Evolutionary conservation across 257 asterid species (phyloP), one percentile per base, ranked within the genome.

Genomic region (Rauvolfia tetraphylla): DNA sequence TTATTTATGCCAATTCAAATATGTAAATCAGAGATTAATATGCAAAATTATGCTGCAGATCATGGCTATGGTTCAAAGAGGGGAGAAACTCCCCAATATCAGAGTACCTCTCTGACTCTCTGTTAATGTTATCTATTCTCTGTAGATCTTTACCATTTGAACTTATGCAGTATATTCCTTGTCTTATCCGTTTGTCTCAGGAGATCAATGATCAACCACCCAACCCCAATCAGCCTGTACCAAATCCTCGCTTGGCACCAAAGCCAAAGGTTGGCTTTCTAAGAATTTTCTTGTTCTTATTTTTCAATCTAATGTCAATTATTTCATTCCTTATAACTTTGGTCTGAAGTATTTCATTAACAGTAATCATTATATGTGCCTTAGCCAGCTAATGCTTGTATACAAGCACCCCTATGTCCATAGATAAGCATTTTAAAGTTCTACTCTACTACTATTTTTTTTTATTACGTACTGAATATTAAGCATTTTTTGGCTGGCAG

Each of bases 191-290:
- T 68, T n/a, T 51, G 72, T 84, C 56, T 80, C 92, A 93, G 99
- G 99, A 91, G 62, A 88, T 91, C 80, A 89, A 91, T 78, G 98
- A 95, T 81, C 90, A 92, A 75, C 96, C 99, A 48, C 98, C 98
- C 39, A 93, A 95, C 86, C 98, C 98, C 22, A 85, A 90, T 81
- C 99, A 91, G 75, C 93, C 96, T 2, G 81, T 95, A 62, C 80
- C 98, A 67, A 90, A 86, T 81, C 91, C 97, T 48, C 92, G 92
- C 48, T 1, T 86, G 61, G 88, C 89, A 18, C 94, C 97, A 41
- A 87, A 80, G 88, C 92, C 93, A 67, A 91, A 95, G 99, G 99
- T 95, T 85, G 77, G 80, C 18, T 18, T 53, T 75, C 53, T 53
- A 4, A 72, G 31, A 48, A 17, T 39, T 54, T 13, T 23, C 39